phyloP scores from a whole-genome alignment of 371 early-diverging fungal species.

The Mucor saturninus region DNA sequence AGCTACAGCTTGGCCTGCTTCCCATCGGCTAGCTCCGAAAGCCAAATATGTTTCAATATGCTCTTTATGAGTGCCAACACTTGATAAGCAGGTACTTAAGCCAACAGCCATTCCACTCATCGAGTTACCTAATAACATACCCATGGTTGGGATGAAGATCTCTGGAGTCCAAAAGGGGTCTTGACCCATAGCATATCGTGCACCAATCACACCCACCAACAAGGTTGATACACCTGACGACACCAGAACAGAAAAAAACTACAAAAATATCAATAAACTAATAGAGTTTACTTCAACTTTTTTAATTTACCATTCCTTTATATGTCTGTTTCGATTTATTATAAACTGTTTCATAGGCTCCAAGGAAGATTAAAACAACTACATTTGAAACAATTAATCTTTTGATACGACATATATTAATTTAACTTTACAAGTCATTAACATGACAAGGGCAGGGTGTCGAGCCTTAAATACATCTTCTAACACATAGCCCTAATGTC shows the following conservation, averaged over 20 bases:
- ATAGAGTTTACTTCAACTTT: background rate
- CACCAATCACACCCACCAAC: constrained; percentile 60
- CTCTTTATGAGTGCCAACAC: constrained; percentile 59
- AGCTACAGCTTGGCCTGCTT: constrained; percentile 73
- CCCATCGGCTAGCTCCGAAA: constrained; percentile 85
- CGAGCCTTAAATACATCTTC: constrained; percentile 63
- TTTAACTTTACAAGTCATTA: constrained; percentile 54
- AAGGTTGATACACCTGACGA: constrained; percentile 51
- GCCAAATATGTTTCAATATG: constrained; percentile 74
- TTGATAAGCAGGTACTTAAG: constrained; percentile 56
- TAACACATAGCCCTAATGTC: constrained; percentile 55
- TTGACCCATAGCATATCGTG: constrained; percentile 72
- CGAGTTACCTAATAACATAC: constrained; percentile 83
- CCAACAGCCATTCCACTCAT: constrained; percentile 84
- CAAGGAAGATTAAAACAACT: constrained; percentile 49
- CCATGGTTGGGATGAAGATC: constrained; percentile 82
- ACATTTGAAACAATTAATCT: background rate
- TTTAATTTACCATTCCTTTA: constrained; percentile 51
- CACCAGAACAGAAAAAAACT: constrained; percentile 52
- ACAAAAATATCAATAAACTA: background rate
- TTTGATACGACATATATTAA: background rate
- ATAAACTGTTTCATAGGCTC: constrained; percentile 58
- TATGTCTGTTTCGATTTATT: constrained; percentile 56
- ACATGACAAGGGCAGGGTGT: constrained; percentile 52
- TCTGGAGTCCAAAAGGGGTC: constrained; percentile 73